Evolutionary conservation across 257 asterid species (phyloP).

Genomic region (Solanum acaule): DNA sequence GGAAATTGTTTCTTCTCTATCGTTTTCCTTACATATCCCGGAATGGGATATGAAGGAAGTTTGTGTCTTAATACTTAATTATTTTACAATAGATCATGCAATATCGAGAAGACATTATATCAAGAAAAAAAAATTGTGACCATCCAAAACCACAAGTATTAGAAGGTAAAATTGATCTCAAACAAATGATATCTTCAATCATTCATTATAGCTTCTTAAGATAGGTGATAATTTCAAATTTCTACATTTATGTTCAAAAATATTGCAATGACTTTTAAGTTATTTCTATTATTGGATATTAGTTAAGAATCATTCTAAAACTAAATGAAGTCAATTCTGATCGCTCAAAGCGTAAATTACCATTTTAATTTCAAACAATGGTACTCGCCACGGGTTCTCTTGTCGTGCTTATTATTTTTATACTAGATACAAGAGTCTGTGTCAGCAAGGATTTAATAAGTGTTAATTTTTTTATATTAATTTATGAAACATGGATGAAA

Average conservation of each 20-base stretch:
- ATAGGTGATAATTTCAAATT: background rate
- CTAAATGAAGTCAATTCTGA: no score
- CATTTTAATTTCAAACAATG: no score
- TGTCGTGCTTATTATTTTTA: no score
- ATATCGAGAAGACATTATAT: background rate
- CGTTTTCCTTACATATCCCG: conserved; percentile 38
- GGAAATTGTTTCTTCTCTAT: conserved; percentile 43
- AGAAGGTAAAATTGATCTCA: background rate
- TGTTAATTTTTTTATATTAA: no score
- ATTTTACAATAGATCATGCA: background rate
- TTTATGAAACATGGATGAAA: no score
- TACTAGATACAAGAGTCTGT: no score
- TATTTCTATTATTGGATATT: background rate
- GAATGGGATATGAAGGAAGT: conserved; percentile 41
- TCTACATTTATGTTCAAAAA: background rate
- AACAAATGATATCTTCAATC: background rate
- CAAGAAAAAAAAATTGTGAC: background rate
- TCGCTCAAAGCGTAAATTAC: background rate
- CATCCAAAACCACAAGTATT: background rate
- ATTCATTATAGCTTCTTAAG: background rate
- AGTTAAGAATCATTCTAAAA: background rate
- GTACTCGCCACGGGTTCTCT: no score
- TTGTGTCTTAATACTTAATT: background rate
- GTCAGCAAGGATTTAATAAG: no score
- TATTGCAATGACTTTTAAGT: background rate